Conservation (phyloP, 768 basidiomycete species). For the Mycena capillaripes region DNA sequence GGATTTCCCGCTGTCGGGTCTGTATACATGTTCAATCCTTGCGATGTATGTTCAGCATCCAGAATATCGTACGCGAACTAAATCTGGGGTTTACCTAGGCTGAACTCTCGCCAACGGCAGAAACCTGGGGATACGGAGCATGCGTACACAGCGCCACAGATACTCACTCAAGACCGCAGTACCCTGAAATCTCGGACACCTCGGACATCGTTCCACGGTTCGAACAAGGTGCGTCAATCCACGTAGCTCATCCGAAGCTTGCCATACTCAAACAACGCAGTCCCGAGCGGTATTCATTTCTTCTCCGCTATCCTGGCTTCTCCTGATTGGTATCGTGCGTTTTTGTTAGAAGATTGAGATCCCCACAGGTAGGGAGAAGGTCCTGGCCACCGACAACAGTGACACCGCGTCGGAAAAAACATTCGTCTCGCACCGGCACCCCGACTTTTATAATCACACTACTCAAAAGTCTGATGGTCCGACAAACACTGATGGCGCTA, state of each 20-base stretch:
- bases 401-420: background rate
- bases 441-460: no score
- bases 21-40: constrained; percentile 30
- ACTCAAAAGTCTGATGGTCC: no score
- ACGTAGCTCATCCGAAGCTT: background rate
- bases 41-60: constrained; percentile 18
- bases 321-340: background rate
- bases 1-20: constrained; percentile 29
- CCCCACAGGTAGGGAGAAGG: background rate
- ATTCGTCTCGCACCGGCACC: no score
- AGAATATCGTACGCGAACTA: no score
- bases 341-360: background rate
- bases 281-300: background rate
- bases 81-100: background rate
- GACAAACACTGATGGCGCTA: background rate
- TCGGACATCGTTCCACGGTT: background rate
- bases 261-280: background rate
- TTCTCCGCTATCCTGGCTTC: background rate
- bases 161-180: background rate
- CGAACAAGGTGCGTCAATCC: background rate
- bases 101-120: constrained; percentile 7
- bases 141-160: background rate
- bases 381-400: no score
- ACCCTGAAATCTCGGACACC: background rate
- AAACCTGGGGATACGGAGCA: background rate